Evolutionary conservation across 352 stramenopile genomes (phyloP).

Genomic region (Globisporangium irregulare): DNA sequence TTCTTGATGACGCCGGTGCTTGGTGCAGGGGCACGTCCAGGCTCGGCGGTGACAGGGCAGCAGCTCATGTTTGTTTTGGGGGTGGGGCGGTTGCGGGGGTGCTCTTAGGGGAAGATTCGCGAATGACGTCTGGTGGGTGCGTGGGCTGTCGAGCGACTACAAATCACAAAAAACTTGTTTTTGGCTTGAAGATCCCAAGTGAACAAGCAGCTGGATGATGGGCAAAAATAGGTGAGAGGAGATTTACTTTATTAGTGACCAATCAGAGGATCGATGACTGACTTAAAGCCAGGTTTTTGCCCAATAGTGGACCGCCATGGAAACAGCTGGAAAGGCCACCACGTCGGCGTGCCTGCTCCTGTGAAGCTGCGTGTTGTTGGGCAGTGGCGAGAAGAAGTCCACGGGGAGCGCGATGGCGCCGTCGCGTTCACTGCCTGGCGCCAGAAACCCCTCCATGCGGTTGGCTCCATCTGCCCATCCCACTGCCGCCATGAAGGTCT

Average conservation of each 20-base stretch:
- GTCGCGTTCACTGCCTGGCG: constrained; percentile 11
- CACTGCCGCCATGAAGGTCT: constrained; percentile 45
- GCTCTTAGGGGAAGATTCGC: not conserved
- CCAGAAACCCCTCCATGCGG: constrained; percentile 24
- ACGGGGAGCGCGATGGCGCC: constrained; percentile 30
- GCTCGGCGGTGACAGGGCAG: constrained; percentile 70
- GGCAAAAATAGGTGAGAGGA: not conserved
- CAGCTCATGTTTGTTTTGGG: constrained; percentile 50
- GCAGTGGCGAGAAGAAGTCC: constrained; percentile 38
- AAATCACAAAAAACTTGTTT: not conserved
- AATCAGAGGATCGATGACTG: not conserved
- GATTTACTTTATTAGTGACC: not conserved
- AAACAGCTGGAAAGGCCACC: constrained; percentile 3
- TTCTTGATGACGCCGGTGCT: constrained; percentile 63
- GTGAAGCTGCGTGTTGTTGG: constrained; percentile 33
- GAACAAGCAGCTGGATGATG: constrained; percentile 2
- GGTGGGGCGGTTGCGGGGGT: not conserved
- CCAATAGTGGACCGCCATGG: constrained; percentile 53
- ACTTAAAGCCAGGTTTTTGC: constrained; percentile 28
- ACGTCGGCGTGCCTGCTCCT: not conserved
- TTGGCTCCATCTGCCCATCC: constrained; percentile 23
- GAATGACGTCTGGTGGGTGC: constrained; percentile 4
- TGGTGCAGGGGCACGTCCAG: constrained; percentile 36
- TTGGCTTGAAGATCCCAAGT: not conserved
- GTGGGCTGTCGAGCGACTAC: not conserved